Evolutionary conservation across 2,329 filamentous ascomycete genomes (phyloP), one percentile per base, ranked within the genome.

Genomic region (Exophiala alcalophila): DNA sequence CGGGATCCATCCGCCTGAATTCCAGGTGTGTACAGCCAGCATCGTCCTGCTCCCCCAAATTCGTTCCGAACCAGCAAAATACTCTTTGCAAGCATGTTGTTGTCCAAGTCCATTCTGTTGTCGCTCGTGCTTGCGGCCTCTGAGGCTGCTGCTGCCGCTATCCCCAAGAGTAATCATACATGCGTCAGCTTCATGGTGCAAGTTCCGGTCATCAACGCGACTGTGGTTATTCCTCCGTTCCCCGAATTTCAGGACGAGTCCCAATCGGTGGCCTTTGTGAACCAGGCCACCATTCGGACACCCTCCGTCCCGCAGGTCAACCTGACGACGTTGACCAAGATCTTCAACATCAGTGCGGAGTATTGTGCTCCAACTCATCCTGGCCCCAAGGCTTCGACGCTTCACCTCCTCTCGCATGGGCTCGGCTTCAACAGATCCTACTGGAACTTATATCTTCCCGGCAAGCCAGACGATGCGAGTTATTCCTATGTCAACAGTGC

Each of bases 251-350:
- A 35, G 10, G 29, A 53, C 27, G 39, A 47, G 35, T 47, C 47
- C 18, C 38, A 38, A 19, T 46, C 50, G 4, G 47, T 40, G 18
- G 14, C 43, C 12, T 49, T 49, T 20, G 26, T 38, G 10, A 47
- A 53, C 14, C 83, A 84, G 35, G 96, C 80, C 67, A 97, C 91
- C 54, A 96, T 94, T 49, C 90, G 77, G 73, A 96, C 96, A 2
- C 90, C 90, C 47, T 90, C 42, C 24, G 9, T 25, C 4, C 26
- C 46, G 4, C 8, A 84, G 51, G 96, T 90, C 72, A 51, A 51
- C 33, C 19, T 46, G 16, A 96, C 96, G 68, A 96, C 86, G 61
- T 95, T 91, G 77, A 23, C 90, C 89, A n/a, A 84, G 82, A 59
- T 80, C 83, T 59, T 84, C 83, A 11, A 88, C 82, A 54, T 83